A percentile compares a stretch with the other conserved stretches of the same genome.
Conservation (phyloP, 129 eudicot species). For the Chrysanthemum makinoi region DNA sequence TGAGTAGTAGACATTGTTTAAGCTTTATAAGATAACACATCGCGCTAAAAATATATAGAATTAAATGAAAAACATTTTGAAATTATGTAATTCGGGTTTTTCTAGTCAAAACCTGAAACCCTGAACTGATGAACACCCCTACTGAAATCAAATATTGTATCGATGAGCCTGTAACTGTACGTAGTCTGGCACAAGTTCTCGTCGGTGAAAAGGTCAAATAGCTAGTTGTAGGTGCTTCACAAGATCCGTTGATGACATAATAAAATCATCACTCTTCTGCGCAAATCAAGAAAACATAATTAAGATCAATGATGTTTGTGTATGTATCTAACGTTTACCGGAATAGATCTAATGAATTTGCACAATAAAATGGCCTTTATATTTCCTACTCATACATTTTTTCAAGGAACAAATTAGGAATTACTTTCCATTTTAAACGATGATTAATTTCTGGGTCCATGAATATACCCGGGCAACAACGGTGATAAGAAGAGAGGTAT, state of each 20-base stretch:
- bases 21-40: too few relatives aligned
- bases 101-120: too few relatives aligned
- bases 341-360: neutral
- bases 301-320: neutral
- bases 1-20: too few relatives aligned
- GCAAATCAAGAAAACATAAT: conserved; percentile 15
- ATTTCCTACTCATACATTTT: neutral
- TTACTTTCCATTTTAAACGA: neutral
- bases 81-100: too few relatives aligned
- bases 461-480: conserved; percentile 43
- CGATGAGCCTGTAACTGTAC: too few relatives aligned
- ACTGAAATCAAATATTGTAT: too few relatives aligned
- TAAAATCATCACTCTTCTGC: conserved; percentile 37
- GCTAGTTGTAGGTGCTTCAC: conserved; percentile 34
- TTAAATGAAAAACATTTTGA: too few relatives aligned
- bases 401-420: neutral
- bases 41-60: too few relatives aligned
- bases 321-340: neutral
- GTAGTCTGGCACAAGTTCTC: too few relatives aligned
- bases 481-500: conserved; percentile 40
- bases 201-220: neutral
- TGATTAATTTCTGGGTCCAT: neutral
- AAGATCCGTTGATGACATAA: conserved; percentile 32
- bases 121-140: too few relatives aligned
- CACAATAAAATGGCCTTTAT: too few relatives aligned